Base-by-base conservation (phyloP, 2,329 filamentous ascomycete genomes). In the Fusarium luffae region DNA sequence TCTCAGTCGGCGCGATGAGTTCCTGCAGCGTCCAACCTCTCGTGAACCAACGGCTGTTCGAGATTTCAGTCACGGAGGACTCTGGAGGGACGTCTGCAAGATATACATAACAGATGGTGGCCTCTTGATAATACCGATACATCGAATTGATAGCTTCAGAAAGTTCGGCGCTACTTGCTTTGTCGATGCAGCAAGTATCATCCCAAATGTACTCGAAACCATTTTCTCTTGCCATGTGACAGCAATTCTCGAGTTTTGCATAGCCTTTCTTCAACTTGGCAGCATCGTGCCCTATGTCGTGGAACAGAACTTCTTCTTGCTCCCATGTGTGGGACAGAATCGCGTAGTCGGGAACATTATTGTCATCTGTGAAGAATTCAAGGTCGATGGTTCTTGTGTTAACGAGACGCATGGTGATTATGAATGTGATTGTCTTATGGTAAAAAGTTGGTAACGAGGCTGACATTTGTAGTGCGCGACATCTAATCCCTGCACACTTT, bases 151-250 rank as follows among this genome's bases (percentile, higher is more conserved):
- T 70, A 0, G 72, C 68, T 34, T 74, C 63, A 1, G 48, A 54
- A 0, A 74, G 34, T 41, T 74, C 72, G 6, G 67, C 55, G 3
- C 62, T 69, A 5, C 64, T 72, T 1, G 58, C 32, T 30, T 74
- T 72, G 3, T 74, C 64, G n/a, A 74, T 74, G 5, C 72, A 74
- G 34, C 69, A 74, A 2, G 72, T 74, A 2, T 68, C 52, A 4
- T 46, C 71, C 72, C 46, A 74, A 4, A 71, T 67, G 43, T 68
- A 71, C 3, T 46, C 8, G 4, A 73, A 43, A 0, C 49, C 65
- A 5, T 72, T 58, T 0, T 42, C 25, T 4, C 18, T n/a, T 2
- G 69, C 66, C 0, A 63, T 54, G 4, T 41, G n/a, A 47, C 50
- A 67, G 5, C 64, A 69, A 23, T 34, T 57, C 13, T 62, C 12